Evolutionary conservation across 1,139 yeast species (phyloP).

Genomic region (Candida freyschussii): DNA sequence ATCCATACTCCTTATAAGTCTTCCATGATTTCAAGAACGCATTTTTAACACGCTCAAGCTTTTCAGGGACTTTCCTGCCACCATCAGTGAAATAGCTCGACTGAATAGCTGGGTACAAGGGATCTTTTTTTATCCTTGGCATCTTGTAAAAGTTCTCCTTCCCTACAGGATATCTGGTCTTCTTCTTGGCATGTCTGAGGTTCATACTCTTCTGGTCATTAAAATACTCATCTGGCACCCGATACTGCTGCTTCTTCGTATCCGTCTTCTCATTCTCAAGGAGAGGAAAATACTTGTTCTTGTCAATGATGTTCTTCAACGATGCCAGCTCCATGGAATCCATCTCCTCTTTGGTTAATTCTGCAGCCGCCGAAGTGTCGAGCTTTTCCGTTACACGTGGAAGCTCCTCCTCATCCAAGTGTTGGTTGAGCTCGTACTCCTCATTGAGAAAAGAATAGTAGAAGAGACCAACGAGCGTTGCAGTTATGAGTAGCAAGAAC

Average conservation of each 20-base stretch:
- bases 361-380: not conserved
- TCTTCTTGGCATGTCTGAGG: conserved; percentile 19
- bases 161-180: conserved; percentile 29
- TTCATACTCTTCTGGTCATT: conserved; percentile 14
- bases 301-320: conserved; percentile 24
- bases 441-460: conserved; percentile 26
- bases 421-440: conserved; percentile 20
- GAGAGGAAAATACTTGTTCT: conserved; percentile 35
- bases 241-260: conserved; percentile 19
- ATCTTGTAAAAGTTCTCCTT: conserved; percentile 29
- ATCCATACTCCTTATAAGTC: conserved; percentile 52
- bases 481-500: conserved; percentile 13
- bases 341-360: conserved; percentile 4
- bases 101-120: conserved; percentile 29
- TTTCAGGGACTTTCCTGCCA: conserved; percentile 29
- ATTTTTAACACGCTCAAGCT: conserved; percentile 42
- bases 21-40: conserved; percentile 58
- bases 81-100: conserved; percentile 26
- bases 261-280: conserved; percentile 22
- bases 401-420: conserved; percentile 21
- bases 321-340: conserved; percentile 5
- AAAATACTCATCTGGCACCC: conserved; percentile 22
- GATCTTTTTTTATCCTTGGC: conserved; percentile 17
- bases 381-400: conserved; percentile 19
- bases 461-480: conserved; percentile 20